Evolutionary conservation across 345 rosid genomes (phyloP).

Genomic region (Brassica rapa): DNA sequence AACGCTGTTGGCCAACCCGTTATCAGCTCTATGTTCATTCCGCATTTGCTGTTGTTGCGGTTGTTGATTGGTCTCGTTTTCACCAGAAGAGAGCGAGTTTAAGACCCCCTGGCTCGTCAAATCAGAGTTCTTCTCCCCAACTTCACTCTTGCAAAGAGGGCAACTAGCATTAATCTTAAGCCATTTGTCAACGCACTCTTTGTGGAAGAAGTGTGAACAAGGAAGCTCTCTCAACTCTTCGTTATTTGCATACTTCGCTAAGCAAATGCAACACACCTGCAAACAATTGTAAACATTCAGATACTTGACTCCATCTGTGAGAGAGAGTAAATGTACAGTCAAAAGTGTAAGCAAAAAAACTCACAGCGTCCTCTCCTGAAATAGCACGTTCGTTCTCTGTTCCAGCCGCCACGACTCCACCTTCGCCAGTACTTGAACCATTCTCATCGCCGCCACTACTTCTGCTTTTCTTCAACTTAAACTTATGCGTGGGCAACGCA

Average conservation of each 20-base stretch:
- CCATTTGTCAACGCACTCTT: constrained; percentile 98
- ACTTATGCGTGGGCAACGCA: constrained; percentile 87
- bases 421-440: constrained; percentile 54
- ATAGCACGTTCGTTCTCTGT: constrained; percentile 77
- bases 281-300: constrained; percentile 13
- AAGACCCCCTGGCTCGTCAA: constrained; percentile 47
- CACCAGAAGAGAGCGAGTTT: constrained; percentile 44
- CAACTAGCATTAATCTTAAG: constrained; percentile 88
- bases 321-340: background rate
- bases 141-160: constrained; percentile 93
- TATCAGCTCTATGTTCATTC: constrained; percentile 45
- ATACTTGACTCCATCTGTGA: background rate
- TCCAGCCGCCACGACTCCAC: constrained; percentile 90
- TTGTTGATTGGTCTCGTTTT: constrained; percentile 37
- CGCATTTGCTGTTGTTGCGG: constrained; percentile 36
- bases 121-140: constrained; percentile 56
- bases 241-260: constrained; percentile 84
- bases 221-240: constrained; percentile 94
- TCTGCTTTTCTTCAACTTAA: constrained; percentile 70
- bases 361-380: constrained; percentile 95
- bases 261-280: constrained; percentile 95
- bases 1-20: constrained; percentile 40
- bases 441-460: constrained; percentile 32
- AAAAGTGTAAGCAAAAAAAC: constrained; percentile 17
- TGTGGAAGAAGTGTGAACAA: constrained; percentile 87